Percentiles rank a stretch among this genome's conserved stretches.
These are phyloP conservation scores for Suhomyces faveliae DNA, from an alignment of 805 yeast species.

Conservation along the genomic window DNA sequence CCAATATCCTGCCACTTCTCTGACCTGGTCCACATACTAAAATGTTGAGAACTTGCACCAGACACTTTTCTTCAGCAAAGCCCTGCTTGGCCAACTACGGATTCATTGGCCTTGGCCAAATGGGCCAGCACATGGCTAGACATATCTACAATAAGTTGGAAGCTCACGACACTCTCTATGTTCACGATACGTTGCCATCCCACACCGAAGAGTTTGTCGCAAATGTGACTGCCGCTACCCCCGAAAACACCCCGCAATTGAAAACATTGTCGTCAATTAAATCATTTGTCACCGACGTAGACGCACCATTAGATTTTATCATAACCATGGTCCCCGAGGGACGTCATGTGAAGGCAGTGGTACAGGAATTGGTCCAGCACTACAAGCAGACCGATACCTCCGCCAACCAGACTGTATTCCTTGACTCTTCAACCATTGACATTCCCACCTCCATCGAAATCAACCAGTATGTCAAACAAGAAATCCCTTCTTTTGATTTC, in stretches of 20 bases:
- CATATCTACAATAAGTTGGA: slow-evolving; percentile 43
- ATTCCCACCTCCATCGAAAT: slow-evolving; percentile 45
- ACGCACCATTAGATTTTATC: slow-evolving; percentile 37
- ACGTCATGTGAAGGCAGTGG: slow-evolving; percentile 44
- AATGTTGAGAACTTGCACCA: slow-evolving; percentile 8
- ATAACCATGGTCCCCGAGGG: slow-evolving; percentile 59
- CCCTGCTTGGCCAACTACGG: slow-evolving; percentile 34
- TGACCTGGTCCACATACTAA: no score
- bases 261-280: slow-evolving; percentile 18
- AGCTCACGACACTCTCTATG: slow-evolving; percentile 39
- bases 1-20: no score
- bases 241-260: slow-evolving; percentile 20
- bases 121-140: slow-evolving; percentile 57
- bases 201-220: slow-evolving; percentile 26
- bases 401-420: slow-evolving; percentile 28
- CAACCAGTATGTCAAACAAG: slow-evolving; percentile 31
- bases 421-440: slow-evolving; percentile 55
- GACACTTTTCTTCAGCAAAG: slow-evolving; percentile 6
- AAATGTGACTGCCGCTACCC: slow-evolving; percentile 22
- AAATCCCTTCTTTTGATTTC: slow-evolving; percentile 40
- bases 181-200: slow-evolving; percentile 40
- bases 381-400: slow-evolving; percentile 19
- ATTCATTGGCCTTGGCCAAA: slow-evolving; percentile 56
- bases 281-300: slow-evolving; percentile 30
- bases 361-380: slow-evolving; percentile 35